phyloP scores from a whole-genome alignment of 2,329 filamentous ascomycete genomes.

The Fusarium algeriense region DNA sequence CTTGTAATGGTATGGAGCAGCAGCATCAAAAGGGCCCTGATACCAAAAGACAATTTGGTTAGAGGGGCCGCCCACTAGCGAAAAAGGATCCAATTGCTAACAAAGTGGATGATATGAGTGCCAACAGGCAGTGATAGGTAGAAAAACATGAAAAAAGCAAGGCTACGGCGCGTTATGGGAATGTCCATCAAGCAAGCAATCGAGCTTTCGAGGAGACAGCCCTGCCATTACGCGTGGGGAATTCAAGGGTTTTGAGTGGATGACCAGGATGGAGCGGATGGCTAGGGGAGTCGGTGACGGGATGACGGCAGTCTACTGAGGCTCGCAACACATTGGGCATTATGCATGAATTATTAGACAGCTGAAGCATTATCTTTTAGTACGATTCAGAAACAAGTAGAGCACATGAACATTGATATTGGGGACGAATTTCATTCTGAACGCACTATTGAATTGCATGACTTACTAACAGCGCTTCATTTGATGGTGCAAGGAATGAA shows the following conservation, averaged over 20 bases:
- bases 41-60: constrained; percentile 1
- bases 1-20: constrained; percentile 26
- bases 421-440: background rate
- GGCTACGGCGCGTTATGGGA: constrained; percentile 23
- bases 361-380: background rate
- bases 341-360: background rate
- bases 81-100: background rate
- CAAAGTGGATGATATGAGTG: constrained; percentile 4
- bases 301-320: constrained; percentile 25
- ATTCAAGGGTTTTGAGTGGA: constrained; percentile 32
- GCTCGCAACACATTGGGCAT: background rate
- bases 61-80: constrained; percentile 1
- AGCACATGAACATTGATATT: background rate
- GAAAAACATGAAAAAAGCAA: constrained; percentile 25
- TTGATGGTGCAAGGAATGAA: constrained; percentile 3
- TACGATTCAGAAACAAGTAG: background rate
- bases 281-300: constrained; percentile 35
- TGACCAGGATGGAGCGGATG: constrained; percentile 30
- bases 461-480: constrained; percentile 8
- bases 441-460: background rate
- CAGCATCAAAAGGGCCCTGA: constrained; percentile 11
- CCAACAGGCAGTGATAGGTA: constrained; percentile 5
- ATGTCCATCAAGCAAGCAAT: constrained; percentile 15
- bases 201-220: constrained; percentile 13
- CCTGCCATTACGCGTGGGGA: constrained; percentile 35